Percentiles rank a stretch among this genome's conserved stretches.
phyloP scores from a whole-genome alignment of 2,329 filamentous ascomycete genomes.

The Claviceps paspali region DNA sequence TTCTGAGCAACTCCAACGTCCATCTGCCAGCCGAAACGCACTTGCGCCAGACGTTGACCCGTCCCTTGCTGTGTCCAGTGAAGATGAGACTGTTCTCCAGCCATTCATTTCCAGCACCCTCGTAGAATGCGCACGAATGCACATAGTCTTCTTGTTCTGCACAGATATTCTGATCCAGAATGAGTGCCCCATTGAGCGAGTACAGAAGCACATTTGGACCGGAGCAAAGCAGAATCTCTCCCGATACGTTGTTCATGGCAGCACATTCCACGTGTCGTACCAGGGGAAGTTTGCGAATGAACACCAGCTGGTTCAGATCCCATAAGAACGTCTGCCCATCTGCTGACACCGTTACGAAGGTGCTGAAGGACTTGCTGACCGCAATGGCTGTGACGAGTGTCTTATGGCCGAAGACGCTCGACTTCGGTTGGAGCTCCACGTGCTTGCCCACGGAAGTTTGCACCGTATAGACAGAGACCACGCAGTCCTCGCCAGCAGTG shows the following conservation, averaged over 20 bases:
- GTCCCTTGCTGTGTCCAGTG: constrained; percentile 70
- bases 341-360: constrained; percentile 66
- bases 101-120: constrained; percentile 83
- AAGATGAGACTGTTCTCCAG: constrained; percentile 74
- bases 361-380: constrained; percentile 75
- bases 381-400: constrained; percentile 68
- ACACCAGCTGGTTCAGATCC: constrained; percentile 84
- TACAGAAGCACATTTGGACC: constrained; percentile 63
- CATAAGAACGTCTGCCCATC: constrained; percentile 79
- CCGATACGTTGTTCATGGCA: constrained; percentile 76
- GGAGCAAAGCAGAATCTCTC: constrained; percentile 75
- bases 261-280: constrained; percentile 54
- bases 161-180: constrained; percentile 73
- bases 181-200: constrained; percentile 71
- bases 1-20: constrained; percentile 62
- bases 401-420: constrained; percentile 82
- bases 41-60: constrained; percentile 64
- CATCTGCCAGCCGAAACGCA: constrained; percentile 46
- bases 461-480: constrained; percentile 71
- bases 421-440: constrained; percentile 64
- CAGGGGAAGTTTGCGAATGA: constrained; percentile 58
- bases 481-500: constrained; percentile 84
- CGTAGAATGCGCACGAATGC: constrained; percentile 78
- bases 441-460: constrained; percentile 45
- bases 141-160: constrained; percentile 57